A percentile compares a stretch with the other conserved stretches of the same genome.
Conservation (phyloP, 2,329 filamentous ascomycete species). For the Keithomyces neogunnii region DNA sequence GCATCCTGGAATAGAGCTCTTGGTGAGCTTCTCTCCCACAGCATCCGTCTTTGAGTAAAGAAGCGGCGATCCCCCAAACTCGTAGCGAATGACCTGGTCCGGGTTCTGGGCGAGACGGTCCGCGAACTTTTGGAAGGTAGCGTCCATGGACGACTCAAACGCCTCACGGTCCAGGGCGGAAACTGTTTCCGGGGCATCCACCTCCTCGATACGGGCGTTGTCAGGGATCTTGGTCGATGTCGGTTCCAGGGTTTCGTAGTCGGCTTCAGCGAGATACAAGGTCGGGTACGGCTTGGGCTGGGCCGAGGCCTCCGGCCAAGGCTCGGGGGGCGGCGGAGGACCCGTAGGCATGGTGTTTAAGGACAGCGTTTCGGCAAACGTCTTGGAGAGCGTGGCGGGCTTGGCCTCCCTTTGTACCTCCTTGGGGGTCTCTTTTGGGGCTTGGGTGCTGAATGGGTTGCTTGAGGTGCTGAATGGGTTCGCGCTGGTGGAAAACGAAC, state of each 20-base stretch:
- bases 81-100: slow-evolving; percentile 74
- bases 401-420: slow-evolving; percentile 17
- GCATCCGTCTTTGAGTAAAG: slow-evolving; percentile 73
- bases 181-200: slow-evolving; percentile 27
- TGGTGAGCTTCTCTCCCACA: slow-evolving; percentile 57
- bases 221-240: slow-evolving; percentile 40
- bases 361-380: slow-evolving; percentile 68
- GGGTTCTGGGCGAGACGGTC: slow-evolving; percentile 72
- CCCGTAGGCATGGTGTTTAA: slow-evolving; percentile 47
- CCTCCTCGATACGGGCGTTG: slow-evolving; percentile 35
- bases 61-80: slow-evolving; percentile 64
- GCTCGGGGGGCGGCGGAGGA: slow-evolving; percentile 40
- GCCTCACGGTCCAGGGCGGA: slow-evolving; percentile 56
- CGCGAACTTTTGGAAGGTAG: slow-evolving; percentile 71
- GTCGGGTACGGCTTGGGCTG: slow-evolving; percentile 66
- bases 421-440: neutral
- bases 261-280: slow-evolving; percentile 77
- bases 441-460: neutral
- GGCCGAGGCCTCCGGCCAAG: slow-evolving; percentile 63
- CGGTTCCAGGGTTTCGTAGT: slow-evolving; percentile 77
- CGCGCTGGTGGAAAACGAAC: slow-evolving; percentile 50
- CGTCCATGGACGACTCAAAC: slow-evolving; percentile 68
- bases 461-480: slow-evolving; percentile 37
- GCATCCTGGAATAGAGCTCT: slow-evolving; percentile 61
- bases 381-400: slow-evolving; percentile 39